phyloP scores from a whole-genome alignment of 306 rosid genomes.

The Casuarina equisetifolia region DNA sequence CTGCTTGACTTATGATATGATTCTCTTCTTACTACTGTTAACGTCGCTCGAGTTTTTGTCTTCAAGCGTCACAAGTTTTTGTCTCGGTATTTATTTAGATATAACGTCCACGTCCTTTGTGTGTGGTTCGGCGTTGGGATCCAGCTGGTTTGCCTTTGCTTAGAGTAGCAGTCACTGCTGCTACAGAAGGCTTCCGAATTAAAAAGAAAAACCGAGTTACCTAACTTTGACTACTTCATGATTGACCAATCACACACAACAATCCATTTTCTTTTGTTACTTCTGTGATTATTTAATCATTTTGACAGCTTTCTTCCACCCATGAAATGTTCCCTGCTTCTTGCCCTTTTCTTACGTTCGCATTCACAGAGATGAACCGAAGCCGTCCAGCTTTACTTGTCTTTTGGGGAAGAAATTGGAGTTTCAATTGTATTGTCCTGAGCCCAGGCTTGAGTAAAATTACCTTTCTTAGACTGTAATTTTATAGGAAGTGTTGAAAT shows the following conservation, averaged over 20 bases:
- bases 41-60: background rate
- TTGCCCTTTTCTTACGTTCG: background rate
- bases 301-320: background rate
- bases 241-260: slow-evolving; percentile 15
- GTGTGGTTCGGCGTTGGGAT: slow-evolving; percentile 26
- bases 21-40: background rate
- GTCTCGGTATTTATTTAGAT: background rate
- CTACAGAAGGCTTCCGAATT: background rate
- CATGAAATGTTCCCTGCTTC: background rate
- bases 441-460: no score
- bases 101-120: slow-evolving; percentile 28
- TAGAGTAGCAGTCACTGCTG: slow-evolving; percentile 50
- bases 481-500: no score
- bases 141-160: slow-evolving; percentile 54
- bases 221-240: slow-evolving; percentile 45
- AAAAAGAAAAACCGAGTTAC: slow-evolving; percentile 20
- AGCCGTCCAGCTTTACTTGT: background rate
- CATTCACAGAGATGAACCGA: background rate
- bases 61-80: slow-evolving; percentile 4
- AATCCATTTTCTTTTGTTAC: background rate
- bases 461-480: no score
- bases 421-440: no score
- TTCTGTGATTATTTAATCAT: background rate
- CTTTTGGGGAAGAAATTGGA: background rate
- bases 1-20: background rate